Evolutionary conservation across 1,284 basidiomycete species (phyloP).

Genomic region (Volvariella surrecta): DNA sequence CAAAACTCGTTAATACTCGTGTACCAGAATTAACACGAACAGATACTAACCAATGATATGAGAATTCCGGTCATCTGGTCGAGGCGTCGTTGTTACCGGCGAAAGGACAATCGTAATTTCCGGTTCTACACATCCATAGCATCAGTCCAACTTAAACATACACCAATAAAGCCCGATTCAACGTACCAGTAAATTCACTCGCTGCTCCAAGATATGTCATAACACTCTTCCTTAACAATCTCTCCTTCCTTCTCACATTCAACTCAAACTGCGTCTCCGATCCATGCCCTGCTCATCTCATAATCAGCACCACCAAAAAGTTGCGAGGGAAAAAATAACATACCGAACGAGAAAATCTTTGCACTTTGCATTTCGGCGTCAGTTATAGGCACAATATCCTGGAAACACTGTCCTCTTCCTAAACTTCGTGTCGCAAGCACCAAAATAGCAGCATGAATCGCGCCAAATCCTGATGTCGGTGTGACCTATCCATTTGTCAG

Average conservation of each 20-base stretch:
- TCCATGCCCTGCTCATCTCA: constrained; percentile 49
- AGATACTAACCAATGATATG: too few species aligned
- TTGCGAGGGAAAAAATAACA: constrained; percentile 10
- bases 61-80: constrained; percentile 23
- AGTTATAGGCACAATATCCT: constrained; percentile 55
- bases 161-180: neutral
- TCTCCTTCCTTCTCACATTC: constrained; percentile 41
- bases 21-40: too few species aligned
- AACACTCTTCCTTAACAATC: constrained; percentile 49
- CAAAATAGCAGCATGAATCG: constrained; percentile 77
- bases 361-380: constrained; percentile 62
- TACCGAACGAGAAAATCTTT: constrained; percentile 45
- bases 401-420: constrained; percentile 52
- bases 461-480: constrained; percentile 70
- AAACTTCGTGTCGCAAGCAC: constrained; percentile 71
- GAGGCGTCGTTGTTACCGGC: constrained; percentile 40
- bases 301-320: constrained; percentile 7
- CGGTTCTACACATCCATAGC: constrained; percentile 33
- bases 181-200: constrained; percentile 57
- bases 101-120: constrained; percentile 62
- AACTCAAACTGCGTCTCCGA: constrained; percentile 50
- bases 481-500: constrained; percentile 32
- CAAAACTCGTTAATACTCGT: too few species aligned
- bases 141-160: constrained; percentile 1
- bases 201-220: constrained; percentile 59